Percentiles rank a stretch among this genome's conserved stretches.
These are phyloP conservation scores for Fusarium liriodendri DNA, from an alignment of 2,329 filamentous ascomycete genomes.

Conservation along the genomic window DNA sequence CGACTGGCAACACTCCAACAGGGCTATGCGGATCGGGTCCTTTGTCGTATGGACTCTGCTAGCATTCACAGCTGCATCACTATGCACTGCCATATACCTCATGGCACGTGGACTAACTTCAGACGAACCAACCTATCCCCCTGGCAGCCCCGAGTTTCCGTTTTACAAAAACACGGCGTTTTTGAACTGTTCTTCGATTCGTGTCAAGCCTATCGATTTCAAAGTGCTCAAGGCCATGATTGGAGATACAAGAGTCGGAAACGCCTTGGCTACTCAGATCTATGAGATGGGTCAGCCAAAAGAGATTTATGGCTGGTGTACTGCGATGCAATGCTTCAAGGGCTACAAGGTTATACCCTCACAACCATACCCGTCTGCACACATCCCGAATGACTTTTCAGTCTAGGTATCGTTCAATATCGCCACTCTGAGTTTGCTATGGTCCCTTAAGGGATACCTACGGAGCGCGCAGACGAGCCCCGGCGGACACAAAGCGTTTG, in stretches of 20 bases:
- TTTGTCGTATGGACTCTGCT: not conserved
- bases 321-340: not conserved
- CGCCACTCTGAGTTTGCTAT: not conserved
- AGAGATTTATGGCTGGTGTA: not conserved
- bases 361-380: not conserved
- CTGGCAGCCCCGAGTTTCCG: not conserved
- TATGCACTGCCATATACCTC: not conserved
- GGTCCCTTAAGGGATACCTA: not conserved
- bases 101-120: not conserved
- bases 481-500: not conserved
- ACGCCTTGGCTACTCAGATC: not conserved
- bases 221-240: not conserved
- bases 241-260: not conserved
- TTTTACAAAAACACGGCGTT: not conserved
- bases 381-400: not conserved
- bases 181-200: not conserved
- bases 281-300: not conserved
- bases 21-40: not conserved
- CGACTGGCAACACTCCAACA: not conserved
- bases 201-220: not conserved
- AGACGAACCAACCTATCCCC: not conserved
- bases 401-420: not conserved
- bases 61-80: not conserved
- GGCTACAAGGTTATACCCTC: not conserved
- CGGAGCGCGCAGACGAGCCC: not conserved